Evolutionary conservation across 2,329 filamentous ascomycete species (phyloP).

Genomic region (Ceratocystis colombiana): DNA sequence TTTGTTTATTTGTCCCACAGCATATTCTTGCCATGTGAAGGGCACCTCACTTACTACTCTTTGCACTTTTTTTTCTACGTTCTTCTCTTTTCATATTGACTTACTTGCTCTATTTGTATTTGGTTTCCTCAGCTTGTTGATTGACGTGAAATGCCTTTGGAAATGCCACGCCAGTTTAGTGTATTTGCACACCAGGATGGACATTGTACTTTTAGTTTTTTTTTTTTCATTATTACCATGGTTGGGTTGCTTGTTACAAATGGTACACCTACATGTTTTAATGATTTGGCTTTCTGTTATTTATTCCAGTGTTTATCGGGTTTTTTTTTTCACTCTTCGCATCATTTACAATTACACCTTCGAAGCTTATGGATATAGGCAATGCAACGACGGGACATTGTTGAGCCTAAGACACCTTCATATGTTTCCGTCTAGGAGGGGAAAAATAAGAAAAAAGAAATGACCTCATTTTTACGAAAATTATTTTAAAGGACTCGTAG

Average conservation of each 20-base stretch:
- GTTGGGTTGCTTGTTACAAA: background rate
- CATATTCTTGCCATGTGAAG: background rate
- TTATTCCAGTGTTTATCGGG: too few relatives aligned
- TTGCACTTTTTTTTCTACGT: background rate
- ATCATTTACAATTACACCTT: too few relatives aligned
- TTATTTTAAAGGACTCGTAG: too few relatives aligned
- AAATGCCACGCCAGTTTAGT: slow-evolving; percentile 1
- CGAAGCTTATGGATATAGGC: too few relatives aligned
- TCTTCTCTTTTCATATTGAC: background rate
- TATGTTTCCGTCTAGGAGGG: too few relatives aligned
- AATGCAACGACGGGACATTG: too few relatives aligned
- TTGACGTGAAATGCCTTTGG: background rate
- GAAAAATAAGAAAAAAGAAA: too few relatives aligned
- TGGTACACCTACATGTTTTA: too few relatives aligned
- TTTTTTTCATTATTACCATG: background rate
- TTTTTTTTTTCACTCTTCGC: too few relatives aligned
- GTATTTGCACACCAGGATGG: background rate
- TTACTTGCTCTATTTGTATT: background rate
- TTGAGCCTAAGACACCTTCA: too few relatives aligned
- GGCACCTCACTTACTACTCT: background rate
- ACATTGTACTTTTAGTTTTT: slow-evolving; percentile 11
- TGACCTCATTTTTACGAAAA: too few relatives aligned
- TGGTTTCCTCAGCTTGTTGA: slow-evolving; percentile 1
- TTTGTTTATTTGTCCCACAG: background rate
- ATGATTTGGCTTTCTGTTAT: too few relatives aligned